Evolutionary conservation across 225 moss, liverwort and hornwort species (phyloP), one percentile per base, ranked within the genome.

Genomic region (Sphagnum contortum): DNA sequence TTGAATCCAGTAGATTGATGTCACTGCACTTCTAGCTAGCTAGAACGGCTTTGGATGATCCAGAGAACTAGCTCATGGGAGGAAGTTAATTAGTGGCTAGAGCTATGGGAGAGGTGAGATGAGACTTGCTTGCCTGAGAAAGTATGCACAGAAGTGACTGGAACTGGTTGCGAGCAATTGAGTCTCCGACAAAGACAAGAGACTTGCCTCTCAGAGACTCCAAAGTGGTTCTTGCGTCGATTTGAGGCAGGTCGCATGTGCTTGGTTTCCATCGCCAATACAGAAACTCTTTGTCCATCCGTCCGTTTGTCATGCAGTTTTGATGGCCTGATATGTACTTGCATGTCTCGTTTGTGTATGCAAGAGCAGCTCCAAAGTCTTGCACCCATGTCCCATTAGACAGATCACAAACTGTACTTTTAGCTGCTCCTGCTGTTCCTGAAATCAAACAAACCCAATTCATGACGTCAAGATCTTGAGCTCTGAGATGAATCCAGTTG

Each of bases 231-330:
- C 29, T 47, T 9, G 64, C 80, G 54, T 92, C 69, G 45, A 90
- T 75, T 13, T 70, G 67, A 7, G 83, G 85, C 52, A 96, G 72
- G 50, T 90, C 83, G 61, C 96, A 92, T 7, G 77, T 66, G 63
- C 79, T 81, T 4, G 90, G 92, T 64, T 88, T 81, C 96, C 96
- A 96, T 72, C 72, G 85, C 92, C 88, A 92, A 47, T 85, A 50
- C 58, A 90, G 53, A 12, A 75, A 96, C 47, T 54, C 79, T 4
- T 50, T 50, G 52, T 88, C 88, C 6, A 80, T 85, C 50, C 92
- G 83, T 68, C 96, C 96, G 9, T 92, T 90, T 29, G 9, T 71
- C 46, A 90, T 69, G 71, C 92, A 96, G 57, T 92, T 73, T 58
- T 96, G 88, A 61, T 77, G 54, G 3, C 50, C 67, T 72, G 74